Conservation (phyloP, 2,329 filamentous ascomycete species). For the Arthrobotrys pseudoclavata region DNA sequence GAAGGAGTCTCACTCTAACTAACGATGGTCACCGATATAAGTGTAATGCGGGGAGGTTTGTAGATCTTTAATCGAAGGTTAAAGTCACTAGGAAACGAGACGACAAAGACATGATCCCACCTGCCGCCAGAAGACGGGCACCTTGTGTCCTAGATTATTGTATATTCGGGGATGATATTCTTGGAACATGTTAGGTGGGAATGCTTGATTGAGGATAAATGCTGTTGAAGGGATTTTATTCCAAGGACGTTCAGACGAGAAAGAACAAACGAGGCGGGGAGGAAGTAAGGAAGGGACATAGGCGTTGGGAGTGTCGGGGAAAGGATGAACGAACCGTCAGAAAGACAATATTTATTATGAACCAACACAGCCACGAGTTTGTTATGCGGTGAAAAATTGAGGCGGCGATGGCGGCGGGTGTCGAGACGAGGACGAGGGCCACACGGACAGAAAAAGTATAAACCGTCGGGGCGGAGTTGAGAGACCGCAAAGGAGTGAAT, state of each 20-base stretch:
- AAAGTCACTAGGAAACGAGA: constrained; percentile 5
- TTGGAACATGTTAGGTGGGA: not conserved
- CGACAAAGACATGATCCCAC: constrained; percentile 20
- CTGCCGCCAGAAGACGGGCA: constrained; percentile 11
- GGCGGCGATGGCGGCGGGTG: constrained; percentile 21
- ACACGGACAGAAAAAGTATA: not conserved
- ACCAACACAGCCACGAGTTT: constrained; percentile 26
- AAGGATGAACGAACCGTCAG: constrained; percentile 40
- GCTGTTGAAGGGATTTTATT: not conserved
- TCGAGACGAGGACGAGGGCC: constrained; percentile 7
- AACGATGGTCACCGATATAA: not conserved
- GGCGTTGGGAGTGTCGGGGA: constrained; percentile 53
- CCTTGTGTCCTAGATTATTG: constrained; percentile 13
- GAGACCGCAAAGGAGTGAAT: not conserved
- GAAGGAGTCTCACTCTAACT: not conserved
- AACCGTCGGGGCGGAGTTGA: not conserved
- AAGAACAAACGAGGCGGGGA: constrained; percentile 65
- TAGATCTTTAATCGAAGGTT: not conserved
- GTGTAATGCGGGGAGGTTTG: not conserved
- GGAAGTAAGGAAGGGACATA: constrained; percentile 65
- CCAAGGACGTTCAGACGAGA: not conserved
- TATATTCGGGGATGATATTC: not conserved
- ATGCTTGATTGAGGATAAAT: not conserved
- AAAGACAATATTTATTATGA: not conserved
- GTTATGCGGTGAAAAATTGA: constrained; percentile 14